Evolutionary conservation across 331 rosid species (phyloP).

Genomic region (Stylosanthes scabra): DNA sequence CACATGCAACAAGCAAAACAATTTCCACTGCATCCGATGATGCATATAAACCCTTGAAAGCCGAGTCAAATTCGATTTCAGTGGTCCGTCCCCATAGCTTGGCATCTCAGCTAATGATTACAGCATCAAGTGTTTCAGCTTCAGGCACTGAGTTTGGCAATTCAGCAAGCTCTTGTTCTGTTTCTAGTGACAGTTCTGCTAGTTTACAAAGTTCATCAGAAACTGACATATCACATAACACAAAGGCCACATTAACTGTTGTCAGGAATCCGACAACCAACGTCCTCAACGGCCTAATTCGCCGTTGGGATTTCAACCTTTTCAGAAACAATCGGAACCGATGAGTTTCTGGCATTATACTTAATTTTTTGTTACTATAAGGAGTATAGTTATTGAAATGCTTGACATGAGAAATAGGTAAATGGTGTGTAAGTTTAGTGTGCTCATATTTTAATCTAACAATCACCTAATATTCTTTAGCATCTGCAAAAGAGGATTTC

Average conservation of each 20-base stretch:
- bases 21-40: constrained; percentile 46
- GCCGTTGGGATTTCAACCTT: constrained; percentile 93
- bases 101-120: constrained; percentile 36
- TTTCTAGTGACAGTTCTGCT: constrained; percentile 44
- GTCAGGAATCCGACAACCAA: constrained; percentile 70
- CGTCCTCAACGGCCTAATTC: constrained; percentile 75
- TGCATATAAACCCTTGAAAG: constrained; percentile 38
- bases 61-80: constrained; percentile 48
- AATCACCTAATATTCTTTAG: constrained; percentile 29
- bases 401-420: constrained; percentile 44
- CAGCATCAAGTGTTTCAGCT: constrained; percentile 39
- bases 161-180: constrained; percentile 44
- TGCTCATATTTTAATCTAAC: constrained; percentile 20
- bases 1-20: constrained; percentile 43
- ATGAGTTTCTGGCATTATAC: constrained; percentile 30
- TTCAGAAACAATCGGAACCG: constrained; percentile 66
- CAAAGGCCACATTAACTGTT: constrained; percentile 82
- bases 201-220: constrained; percentile 61
- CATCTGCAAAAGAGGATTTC: not conserved
- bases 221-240: constrained; percentile 79
- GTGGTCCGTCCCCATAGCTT: constrained; percentile 38
- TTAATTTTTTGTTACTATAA: constrained; percentile 47
- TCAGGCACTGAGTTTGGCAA: constrained; percentile 44
- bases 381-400: constrained; percentile 56
- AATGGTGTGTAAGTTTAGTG: constrained; percentile 21